Percentiles rank a stretch among this genome's conserved stretches.
These are phyloP conservation scores for Chalaropsis thielavioides DNA, from an alignment of 2,329 filamentous ascomycete genomes.

Conservation along the genomic window DNA sequence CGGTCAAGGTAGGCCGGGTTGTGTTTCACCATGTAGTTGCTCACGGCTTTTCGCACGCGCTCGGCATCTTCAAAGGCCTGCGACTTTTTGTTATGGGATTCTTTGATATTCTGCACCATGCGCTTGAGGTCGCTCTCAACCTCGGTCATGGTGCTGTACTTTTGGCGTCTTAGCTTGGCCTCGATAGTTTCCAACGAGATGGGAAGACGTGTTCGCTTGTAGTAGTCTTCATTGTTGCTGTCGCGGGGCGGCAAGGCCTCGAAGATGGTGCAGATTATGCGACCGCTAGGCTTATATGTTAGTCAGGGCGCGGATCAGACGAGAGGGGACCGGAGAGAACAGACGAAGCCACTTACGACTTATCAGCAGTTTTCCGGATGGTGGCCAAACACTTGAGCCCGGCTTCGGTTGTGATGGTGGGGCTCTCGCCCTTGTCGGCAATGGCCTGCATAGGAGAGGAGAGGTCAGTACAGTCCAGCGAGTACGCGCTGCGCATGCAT, in stretches of 20 bases:
- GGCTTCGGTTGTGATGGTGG: conserved; percentile 53
- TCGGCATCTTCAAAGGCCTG: conserved; percentile 71
- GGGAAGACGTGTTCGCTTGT: conserved; percentile 60
- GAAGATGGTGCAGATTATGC: conserved; percentile 60
- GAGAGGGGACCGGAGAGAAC: background rate
- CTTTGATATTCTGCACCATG: conserved; percentile 76
- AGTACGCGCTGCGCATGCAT: background rate
- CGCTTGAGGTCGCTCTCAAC: conserved; percentile 78
- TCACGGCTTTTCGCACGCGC: conserved; percentile 69
- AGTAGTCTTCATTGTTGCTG: conserved; percentile 54
- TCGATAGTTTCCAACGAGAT: conserved; percentile 67
- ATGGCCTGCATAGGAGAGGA: conserved; percentile 22
- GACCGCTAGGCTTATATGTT: conserved; percentile 39
- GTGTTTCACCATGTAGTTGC: conserved; percentile 73
- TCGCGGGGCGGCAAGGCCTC: conserved; percentile 52
- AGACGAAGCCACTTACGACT: conserved; percentile 45
- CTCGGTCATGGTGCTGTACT: conserved; percentile 56
- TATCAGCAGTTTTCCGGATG: conserved; percentile 63
- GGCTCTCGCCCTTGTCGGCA: conserved; percentile 40
- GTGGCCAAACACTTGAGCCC: conserved; percentile 62
- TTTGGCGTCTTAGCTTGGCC: conserved; percentile 51
- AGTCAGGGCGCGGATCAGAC: conserved; percentile 18
- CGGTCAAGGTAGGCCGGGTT: conserved; percentile 67
- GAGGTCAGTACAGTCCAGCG: conserved; percentile 26
- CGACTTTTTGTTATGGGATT: conserved; percentile 62